These are phyloP conservation scores for grape (Vitis vinifera) DNA, from an alignment of 164 flowering plant genomes.

Conservation along the genomic window DNA sequence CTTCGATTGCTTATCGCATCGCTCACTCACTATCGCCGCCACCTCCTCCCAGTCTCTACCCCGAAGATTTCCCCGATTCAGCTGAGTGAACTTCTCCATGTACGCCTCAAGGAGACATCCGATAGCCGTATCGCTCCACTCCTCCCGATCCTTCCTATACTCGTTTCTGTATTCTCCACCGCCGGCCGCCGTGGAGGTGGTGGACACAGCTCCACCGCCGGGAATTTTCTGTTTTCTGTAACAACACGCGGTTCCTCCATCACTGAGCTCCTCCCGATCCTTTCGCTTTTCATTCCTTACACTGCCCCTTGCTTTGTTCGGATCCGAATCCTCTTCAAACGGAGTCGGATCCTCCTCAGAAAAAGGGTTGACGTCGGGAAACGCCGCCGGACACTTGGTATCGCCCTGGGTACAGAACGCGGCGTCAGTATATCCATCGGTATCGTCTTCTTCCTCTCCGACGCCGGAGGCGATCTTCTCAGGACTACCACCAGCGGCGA, in stretches of 20 bases:
- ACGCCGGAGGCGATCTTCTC: slow-evolving; percentile 19
- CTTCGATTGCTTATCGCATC: slow-evolving; percentile 64
- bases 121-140: slow-evolving; percentile 75
- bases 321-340: slow-evolving; percentile 40
- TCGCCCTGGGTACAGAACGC: slow-evolving; percentile 34
- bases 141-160: slow-evolving; percentile 68
- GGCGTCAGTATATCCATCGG: slow-evolving; percentile 30
- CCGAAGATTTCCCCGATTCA: slow-evolving; percentile 63
- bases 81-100: slow-evolving; percentile 55
- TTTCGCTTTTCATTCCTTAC: slow-evolving; percentile 41
- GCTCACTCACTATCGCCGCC: slow-evolving; percentile 55
- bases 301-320: slow-evolving; percentile 20
- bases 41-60: slow-evolving; percentile 88
- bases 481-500: slow-evolving; percentile 11
- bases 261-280: slow-evolving; percentile 58
- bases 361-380: slow-evolving; percentile 30
- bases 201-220: slow-evolving; percentile 13
- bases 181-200: slow-evolving; percentile 11
- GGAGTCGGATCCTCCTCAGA: slow-evolving; percentile 37
- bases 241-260: slow-evolving; percentile 38
- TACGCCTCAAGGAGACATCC: slow-evolving; percentile 64
- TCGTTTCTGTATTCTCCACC: slow-evolving; percentile 32
- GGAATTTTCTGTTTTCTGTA: slow-evolving; percentile 32
- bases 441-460: slow-evolving; percentile 28
- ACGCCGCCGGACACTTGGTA: slow-evolving; percentile 24